Base-by-base conservation (phyloP, 441 rosid species). In the Pelargonium citronellum region DNA sequence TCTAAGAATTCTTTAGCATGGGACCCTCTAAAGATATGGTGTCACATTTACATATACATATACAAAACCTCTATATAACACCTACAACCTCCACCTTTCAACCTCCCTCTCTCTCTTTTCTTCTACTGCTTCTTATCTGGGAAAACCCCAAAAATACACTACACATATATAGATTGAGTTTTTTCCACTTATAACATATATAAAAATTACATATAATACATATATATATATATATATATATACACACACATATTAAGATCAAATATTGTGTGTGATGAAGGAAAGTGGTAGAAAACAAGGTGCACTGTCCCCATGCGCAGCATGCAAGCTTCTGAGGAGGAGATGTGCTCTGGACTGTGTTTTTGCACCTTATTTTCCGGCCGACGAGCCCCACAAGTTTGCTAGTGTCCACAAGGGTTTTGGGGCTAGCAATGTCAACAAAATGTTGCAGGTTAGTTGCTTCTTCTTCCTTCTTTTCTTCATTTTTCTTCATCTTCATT, bases 401-500 rank as follows among this genome's bases (percentile, higher is more conserved):
- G 93, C 96, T n/a, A 87, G 82, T 67, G 97, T 89, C 3, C 97
- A 91, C 69, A 92, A 84, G 83, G 89, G 90, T 13, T 92, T 90
- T 69, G 97, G 97, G 47, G 97, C 97, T 7, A 90, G 97, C 85
- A 92, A 90, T 75, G 96, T 92, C 76, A 92, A 81, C 85, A 92
- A 88, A 80, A 85, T 90, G 92, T 68, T 92, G 74, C 96, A 92
- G 97, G 97, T 92, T 51, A 8, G 7, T 39, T 22, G 24, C 24
- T 22, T 22, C 24, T 22, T 22, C 24, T 22, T 22, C 24, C 0
- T 22, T 22, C 24, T 22, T 22, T 22, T 22, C 24, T 22, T 22
- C 24, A 22, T 22, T 1, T 22, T 22, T 1, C 0, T 22, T 22
- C n/a, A n/a, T n/a, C n/a, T n/a, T n/a, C n/a, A n/a, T 22, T 22